Evolutionary conservation across 2,329 filamentous ascomycete genomes (phyloP), one percentile per base, ranked within the genome.

Genomic region (Trichoderma lentiforme): DNA sequence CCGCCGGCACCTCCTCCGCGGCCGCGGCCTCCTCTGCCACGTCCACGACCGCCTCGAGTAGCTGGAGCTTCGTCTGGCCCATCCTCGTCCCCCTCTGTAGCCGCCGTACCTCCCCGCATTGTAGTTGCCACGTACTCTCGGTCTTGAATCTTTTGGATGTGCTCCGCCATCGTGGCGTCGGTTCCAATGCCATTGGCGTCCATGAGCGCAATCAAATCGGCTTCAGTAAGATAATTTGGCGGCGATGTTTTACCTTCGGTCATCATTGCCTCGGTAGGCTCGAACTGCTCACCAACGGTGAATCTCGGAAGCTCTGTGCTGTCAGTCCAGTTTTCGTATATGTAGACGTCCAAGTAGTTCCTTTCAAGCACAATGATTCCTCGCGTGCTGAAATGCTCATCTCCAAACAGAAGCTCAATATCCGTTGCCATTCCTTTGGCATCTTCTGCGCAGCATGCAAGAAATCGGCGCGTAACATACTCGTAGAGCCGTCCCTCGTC

Each of bases 171-270:
- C 1, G 96, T 99, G 7, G 96, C 96, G 83, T 99, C 96, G 11
- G 96, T 99, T 14, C 96, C 96, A 74, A 99, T 99, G 2, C 96
- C 96, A 79, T 99, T 99, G 58, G 94, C 95, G 83, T 99, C 96
- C 96, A 99, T 99, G 12, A 99, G 87, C 3, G 92, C 92, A 79
- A 99, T 97, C 30, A 99, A 86, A 79, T 99, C 96, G 0, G 96
- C 95, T 80, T 99, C 96, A 0, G 96, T 98, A 34, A 99, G 86
- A 79, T 97, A 98, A 26, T 87, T 89, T 0, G 96, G 96, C 14
- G 95, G 86, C 1, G 87, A 89, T 0, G 96, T 99, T 81, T 97
- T 92, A n/a, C 96, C 95, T 76, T 98, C 94, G 1, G 89, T 91
- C 82, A 99, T 94, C 76, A 92, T 90, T 4, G 94, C 95, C 82